Conservation (phyloP, 2,329 filamentous ascomycete species). For the Zopfia rhizophila region DNA sequence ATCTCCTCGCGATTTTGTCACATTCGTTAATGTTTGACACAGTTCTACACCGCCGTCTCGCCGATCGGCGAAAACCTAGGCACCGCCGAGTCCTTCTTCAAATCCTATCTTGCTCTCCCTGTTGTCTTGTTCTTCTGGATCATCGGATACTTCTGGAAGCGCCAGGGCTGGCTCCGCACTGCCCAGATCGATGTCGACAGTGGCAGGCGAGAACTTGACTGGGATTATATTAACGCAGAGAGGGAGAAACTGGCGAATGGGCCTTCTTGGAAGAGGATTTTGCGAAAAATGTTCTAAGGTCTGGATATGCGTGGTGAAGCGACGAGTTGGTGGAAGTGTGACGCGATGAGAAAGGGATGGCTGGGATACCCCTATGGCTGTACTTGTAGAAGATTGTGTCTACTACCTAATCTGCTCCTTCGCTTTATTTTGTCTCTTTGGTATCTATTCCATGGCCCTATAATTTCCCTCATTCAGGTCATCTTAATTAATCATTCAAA, state of each 20-base stretch:
- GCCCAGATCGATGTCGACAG: conserved; percentile 74
- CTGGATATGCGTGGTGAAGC: no score
- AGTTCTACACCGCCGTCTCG: conserved; percentile 55
- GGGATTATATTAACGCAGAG: conserved; percentile 69
- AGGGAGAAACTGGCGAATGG: conserved; percentile 61
- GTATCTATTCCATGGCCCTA: no score
- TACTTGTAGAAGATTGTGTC: no score
- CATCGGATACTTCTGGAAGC: conserved; percentile 72
- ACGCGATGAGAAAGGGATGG: no score
- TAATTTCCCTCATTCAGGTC: no score
- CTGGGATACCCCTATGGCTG: no score
- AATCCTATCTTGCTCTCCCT: conserved; percentile 59
- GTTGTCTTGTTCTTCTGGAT: conserved; percentile 56
- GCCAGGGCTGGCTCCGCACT: conserved; percentile 66
- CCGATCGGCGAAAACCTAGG: conserved; percentile 40
- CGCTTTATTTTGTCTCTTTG: no score
- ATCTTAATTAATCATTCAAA: no score
- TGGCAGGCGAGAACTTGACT: conserved; percentile 72
- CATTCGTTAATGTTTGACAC: conserved; percentile 14
- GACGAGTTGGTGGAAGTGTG: no score
- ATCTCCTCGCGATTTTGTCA: not conserved
- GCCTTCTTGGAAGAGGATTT: conserved; percentile 61
- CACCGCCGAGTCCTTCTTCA: conserved; percentile 57
- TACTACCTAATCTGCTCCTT: no score
- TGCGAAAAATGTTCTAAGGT: conserved; percentile 41